Evolutionary conservation across 2,329 filamentous ascomycete species (phyloP), one percentile per base, ranked within the genome.

Genomic region (Rhytidhysteron rufulum): DNA sequence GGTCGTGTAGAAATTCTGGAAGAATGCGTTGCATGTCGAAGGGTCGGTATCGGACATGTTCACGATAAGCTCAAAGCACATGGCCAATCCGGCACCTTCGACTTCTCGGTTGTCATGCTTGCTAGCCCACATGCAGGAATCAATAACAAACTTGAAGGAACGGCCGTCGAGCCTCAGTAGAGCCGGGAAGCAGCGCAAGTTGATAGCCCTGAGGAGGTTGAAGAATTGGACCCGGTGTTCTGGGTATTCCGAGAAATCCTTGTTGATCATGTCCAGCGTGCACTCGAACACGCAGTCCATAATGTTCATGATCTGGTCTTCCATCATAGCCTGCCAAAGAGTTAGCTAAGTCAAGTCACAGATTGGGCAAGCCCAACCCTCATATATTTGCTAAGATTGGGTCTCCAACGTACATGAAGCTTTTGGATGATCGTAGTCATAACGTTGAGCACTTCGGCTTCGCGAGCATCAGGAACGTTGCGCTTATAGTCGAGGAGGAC

Each of bases 211-310:
- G 27, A 98, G 78, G 18, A 98, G 80, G 68, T 95, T 96, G 79
- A 98, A 98, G 69, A 98, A 98, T 67, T 97, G 91, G n/a, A 98
- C 93, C 42, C 94, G 86, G 64, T 98, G 93, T 66, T 98, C 93
- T 0, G 93, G 93, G 66, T 95, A 98, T 63, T 98, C 93, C 34
- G 94, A 96, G 69, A 98, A 98, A 68, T 98, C 93, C 72, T 98
- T 98, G 80, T 97, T 98, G 72, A 98, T 98, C 93, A 98, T 98
- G 58, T 95, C 89, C 41, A 98, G 75, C 3, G 93, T 98, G 73
- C 91, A 97, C 68, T 97, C 91, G 58, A 98, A 98, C 19, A 98
- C 88, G 53, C 91, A 94, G 67, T 97, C 90, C 87, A 98, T 95
- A 60, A 98, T 97, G 35, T 85, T 85, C 8, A 93, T 89, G 31